Conservation (phyloP, 768 basidiomycete genomes). For the Sarcomyxa edulis region DNA sequence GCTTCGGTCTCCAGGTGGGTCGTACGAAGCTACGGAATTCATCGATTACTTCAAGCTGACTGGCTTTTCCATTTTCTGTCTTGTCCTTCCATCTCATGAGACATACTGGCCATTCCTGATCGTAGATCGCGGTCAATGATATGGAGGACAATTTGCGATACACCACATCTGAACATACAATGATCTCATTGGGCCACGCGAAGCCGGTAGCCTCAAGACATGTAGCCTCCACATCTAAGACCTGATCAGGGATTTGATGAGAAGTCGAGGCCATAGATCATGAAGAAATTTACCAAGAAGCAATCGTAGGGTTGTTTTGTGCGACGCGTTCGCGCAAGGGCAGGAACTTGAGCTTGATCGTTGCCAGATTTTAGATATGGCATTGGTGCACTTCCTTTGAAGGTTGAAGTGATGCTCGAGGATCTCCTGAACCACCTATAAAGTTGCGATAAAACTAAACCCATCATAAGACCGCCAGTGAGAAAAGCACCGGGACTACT, state of each 20-base stretch:
- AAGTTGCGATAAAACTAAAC: too few relatives aligned
- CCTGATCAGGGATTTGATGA: too few relatives aligned
- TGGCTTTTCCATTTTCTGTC: slow-evolving; percentile 42
- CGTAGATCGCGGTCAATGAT: not conserved
- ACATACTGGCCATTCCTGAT: slow-evolving; percentile 90
- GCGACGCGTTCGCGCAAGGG: slow-evolving; percentile 13
- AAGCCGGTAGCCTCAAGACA: slow-evolving; percentile 66
- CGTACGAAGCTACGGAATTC: slow-evolving; percentile 87
- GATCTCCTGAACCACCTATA: too few relatives aligned
- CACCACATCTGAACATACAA: slow-evolving; percentile 47
- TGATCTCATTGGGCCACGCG: slow-evolving; percentile 92
- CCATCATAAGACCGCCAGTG: too few relatives aligned
- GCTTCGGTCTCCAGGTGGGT: slow-evolving; percentile 79
- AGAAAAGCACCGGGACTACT: too few relatives aligned
- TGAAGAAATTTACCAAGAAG: too few relatives aligned
- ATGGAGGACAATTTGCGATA: not conserved
- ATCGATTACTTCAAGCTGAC: slow-evolving; percentile 60
- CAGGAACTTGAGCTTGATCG: too few relatives aligned
- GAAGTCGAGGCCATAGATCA: too few relatives aligned
- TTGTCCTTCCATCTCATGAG: slow-evolving; percentile 79
- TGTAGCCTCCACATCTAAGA: slow-evolving; percentile 88
- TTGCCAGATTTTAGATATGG: too few relatives aligned
- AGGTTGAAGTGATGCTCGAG: too few relatives aligned
- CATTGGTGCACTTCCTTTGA: too few relatives aligned
- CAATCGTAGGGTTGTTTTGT: slow-evolving; percentile 56